phyloP scores from a whole-genome alignment of 768 basidiomycete genomes.

The Kwoniella sp. region DNA sequence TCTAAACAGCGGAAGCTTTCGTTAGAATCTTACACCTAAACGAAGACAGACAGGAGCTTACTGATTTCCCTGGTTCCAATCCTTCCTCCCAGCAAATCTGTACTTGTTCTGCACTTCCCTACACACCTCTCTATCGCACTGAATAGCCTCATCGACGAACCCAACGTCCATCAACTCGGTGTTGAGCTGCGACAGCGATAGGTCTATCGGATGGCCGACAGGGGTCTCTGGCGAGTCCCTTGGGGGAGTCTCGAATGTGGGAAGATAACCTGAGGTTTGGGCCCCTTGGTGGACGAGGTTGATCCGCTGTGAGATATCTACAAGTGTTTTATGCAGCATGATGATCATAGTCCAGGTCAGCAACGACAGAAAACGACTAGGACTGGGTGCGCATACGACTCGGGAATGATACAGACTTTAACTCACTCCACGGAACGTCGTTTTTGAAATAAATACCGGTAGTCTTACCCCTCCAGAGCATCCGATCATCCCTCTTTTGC shows the following conservation, averaged over 20 bases:
- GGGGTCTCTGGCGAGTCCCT: conserved; percentile 21
- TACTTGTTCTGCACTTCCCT: conserved; percentile 30
- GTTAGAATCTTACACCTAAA: no score
- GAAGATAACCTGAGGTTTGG: conserved; percentile 28
- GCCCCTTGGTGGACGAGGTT: conserved; percentile 42
- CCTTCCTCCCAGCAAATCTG: conserved; percentile 35
- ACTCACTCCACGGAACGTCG: conserved; percentile 48
- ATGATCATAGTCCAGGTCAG: no score
- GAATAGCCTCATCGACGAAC: conserved; percentile 50
- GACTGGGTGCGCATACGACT: no score
- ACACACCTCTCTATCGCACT: conserved; percentile 43
- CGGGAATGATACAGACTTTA: background rate
- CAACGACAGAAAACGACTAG: no score
- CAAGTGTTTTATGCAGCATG: no score
- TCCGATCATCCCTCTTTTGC: conserved; percentile 42
- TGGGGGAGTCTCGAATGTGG: conserved; percentile 30
- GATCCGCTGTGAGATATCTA: conserved; percentile 49
- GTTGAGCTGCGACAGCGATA: conserved; percentile 35
- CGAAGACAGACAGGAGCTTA: no score
- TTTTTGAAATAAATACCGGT: conserved; percentile 52
- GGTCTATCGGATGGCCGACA: conserved; percentile 33
- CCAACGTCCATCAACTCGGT: conserved; percentile 45
- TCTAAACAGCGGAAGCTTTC: no score
- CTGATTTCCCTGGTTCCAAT: conserved; percentile 44
- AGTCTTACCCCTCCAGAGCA: conserved; percentile 52